phyloP scores from a whole-genome alignment of 192 early-diverging fungal genomes.

The Podila epigama region DNA sequence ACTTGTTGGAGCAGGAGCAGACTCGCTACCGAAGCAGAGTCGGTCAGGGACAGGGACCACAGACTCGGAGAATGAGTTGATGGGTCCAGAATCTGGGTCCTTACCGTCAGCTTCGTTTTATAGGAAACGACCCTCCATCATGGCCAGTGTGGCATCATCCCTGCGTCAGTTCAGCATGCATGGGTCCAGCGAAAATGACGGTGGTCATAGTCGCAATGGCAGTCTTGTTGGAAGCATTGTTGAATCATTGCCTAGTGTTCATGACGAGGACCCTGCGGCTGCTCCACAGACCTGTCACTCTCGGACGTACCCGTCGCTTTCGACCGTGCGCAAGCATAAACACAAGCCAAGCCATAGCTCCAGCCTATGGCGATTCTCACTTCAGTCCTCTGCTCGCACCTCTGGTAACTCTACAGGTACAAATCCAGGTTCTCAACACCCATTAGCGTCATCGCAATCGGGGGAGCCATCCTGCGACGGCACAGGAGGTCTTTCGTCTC shows the following conservation, averaged over 20 bases:
- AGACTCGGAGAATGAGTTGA: neutral
- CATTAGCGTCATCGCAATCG: neutral
- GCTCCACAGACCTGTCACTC: neutral
- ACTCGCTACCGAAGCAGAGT: neutral
- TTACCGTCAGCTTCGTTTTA: neutral
- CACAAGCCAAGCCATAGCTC: neutral
- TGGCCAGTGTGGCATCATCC: constrained; percentile 18
- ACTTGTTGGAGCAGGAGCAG: constrained; percentile 1
- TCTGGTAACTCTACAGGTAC: neutral
- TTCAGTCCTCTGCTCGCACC: constrained; percentile 17
- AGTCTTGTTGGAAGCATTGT: constrained; percentile 12
- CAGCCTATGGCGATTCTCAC: constrained; percentile 20
- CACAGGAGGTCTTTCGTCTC: neutral
- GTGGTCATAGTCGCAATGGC: neutral
- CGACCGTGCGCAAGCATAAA: neutral
- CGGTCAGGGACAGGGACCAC: neutral
- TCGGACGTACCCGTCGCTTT: neutral
- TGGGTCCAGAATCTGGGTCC: neutral
- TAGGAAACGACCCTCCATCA: neutral
- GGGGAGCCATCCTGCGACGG: neutral
- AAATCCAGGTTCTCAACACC: neutral
- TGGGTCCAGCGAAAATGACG: neutral
- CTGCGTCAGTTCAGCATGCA: neutral
- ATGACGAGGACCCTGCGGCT: neutral
- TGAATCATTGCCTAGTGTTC: neutral